These are phyloP conservation scores for Fusarium subglutinans DNA, from an alignment of 2,329 filamentous ascomycete species.

Conservation along the genomic window DNA sequence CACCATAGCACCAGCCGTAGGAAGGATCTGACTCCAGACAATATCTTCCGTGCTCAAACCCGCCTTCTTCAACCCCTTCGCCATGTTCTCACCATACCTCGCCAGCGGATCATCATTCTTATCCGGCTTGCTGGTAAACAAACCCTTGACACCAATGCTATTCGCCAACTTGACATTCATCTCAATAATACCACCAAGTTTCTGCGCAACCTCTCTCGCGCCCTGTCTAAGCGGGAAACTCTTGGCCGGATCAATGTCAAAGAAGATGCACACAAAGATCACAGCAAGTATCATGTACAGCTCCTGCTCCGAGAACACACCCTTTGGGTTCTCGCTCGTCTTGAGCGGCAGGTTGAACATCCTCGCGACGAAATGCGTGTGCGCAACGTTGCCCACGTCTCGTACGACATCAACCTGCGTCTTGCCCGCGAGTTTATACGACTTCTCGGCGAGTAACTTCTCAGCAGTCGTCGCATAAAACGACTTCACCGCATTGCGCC, in stretches of 20 bases:
- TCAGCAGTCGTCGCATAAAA: slow-evolving; percentile 74
- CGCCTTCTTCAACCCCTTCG: slow-evolving; percentile 70
- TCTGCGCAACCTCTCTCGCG: slow-evolving; percentile 63
- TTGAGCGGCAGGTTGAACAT: slow-evolving; percentile 75
- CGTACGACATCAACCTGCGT: slow-evolving; percentile 76
- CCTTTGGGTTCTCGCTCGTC: slow-evolving; percentile 66
- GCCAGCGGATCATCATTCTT: slow-evolving; percentile 67
- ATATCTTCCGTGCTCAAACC: slow-evolving; percentile 73
- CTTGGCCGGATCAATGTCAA: slow-evolving; percentile 72
- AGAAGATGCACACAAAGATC: slow-evolving; percentile 73
- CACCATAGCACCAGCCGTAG: slow-evolving; percentile 72
- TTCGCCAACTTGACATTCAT: slow-evolving; percentile 69
- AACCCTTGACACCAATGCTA: slow-evolving; percentile 49
- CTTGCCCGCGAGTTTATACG: slow-evolving; percentile 63
- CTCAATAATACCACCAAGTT: slow-evolving; percentile 71
- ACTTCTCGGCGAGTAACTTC: slow-evolving; percentile 70
- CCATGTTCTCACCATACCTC: slow-evolving; percentile 71
- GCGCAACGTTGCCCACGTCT: slow-evolving; percentile 74
- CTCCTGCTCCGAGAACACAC: slow-evolving; percentile 64
- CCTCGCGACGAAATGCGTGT: slow-evolving; percentile 70
- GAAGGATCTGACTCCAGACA: slow-evolving; percentile 75
- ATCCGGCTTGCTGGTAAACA: slow-evolving; percentile 58
- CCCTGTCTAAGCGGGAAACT: slow-evolving; percentile 71
- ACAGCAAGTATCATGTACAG: slow-evolving; percentile 70
- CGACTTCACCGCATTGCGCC: slow-evolving; percentile 68